phyloP scores from a whole-genome alignment of 2,329 filamentous ascomycete genomes.

The Ophiostoma quercus region DNA sequence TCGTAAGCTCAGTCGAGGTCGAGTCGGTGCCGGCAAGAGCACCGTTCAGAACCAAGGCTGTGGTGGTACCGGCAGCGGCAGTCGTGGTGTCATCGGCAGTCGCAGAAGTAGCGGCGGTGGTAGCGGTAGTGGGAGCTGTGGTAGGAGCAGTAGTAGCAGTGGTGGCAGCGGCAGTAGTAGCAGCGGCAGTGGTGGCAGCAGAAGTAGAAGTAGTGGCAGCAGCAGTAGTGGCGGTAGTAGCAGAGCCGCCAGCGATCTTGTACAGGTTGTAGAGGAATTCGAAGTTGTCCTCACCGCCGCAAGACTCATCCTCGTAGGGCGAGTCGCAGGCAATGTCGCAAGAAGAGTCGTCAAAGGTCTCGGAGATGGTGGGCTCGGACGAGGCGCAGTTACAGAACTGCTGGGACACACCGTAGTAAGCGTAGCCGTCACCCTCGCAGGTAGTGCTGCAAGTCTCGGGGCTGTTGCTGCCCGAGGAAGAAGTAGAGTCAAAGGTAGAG shows the following conservation, averaged over 20 bases:
- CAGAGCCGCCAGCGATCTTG: conserved; percentile 7
- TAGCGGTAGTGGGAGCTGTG: background rate
- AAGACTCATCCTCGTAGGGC: conserved; percentile 22
- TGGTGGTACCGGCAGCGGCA: background rate
- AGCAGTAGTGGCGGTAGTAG: background rate
- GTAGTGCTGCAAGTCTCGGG: conserved; percentile 21
- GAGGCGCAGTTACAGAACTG: conserved; percentile 27
- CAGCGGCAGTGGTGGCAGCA: background rate
- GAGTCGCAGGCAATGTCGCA: conserved; percentile 25
- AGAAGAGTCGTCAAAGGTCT: conserved; percentile 25
- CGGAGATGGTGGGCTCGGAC: conserved; percentile 21
- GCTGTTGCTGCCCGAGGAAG: conserved; percentile 23
- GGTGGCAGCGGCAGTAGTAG: background rate
- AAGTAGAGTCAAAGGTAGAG: conserved; percentile 24
- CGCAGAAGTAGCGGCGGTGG: background rate
- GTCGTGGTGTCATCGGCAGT: background rate
- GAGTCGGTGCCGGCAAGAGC: background rate
- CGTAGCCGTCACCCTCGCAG: conserved; percentile 24
- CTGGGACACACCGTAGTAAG: conserved; percentile 25
- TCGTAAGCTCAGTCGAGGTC: conserved; percentile 13
- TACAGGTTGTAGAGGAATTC: conserved; percentile 28
- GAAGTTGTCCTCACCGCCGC: conserved; percentile 27
- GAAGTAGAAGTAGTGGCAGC: background rate
- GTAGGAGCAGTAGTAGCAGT: background rate
- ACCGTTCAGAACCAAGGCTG: conserved; percentile 3